Percentiles rank a stretch among this genome's conserved stretches.
Conservation (phyloP, 345 rosid species). For the sweet orange (Citrus sinensis) region DNA sequence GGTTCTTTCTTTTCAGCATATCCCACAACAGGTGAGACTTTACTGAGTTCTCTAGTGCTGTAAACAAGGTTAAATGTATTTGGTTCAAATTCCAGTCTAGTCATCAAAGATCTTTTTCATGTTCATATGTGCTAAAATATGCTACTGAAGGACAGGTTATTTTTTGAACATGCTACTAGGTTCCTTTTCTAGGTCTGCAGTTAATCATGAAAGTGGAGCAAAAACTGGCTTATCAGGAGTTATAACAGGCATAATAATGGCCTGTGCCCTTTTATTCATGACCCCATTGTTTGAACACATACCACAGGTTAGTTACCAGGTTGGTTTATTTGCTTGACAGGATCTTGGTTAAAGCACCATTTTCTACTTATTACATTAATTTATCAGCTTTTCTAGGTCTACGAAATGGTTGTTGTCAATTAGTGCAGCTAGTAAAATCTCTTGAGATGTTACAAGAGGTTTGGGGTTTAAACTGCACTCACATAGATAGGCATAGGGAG, state of each 20-base stretch:
- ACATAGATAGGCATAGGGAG: neutral
- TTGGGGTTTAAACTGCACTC: neutral
- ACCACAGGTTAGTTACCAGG: constrained; percentile 69
- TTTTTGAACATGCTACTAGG: constrained; percentile 49
- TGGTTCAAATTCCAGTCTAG: neutral
- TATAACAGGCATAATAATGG: constrained; percentile 74
- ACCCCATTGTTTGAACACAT: constrained; percentile 79
- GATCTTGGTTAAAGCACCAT: neutral
- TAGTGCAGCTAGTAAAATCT: neutral
- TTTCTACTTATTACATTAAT: neutral
- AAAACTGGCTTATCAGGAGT: constrained; percentile 88
- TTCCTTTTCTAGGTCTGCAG: constrained; percentile 98
- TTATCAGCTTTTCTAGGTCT: neutral
- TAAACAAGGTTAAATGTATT: constrained; percentile 2
- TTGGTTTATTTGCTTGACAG: neutral
- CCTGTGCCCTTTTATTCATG: constrained; percentile 83
- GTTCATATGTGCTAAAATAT: neutral
- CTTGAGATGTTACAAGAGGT: neutral
- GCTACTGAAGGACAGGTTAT: constrained; percentile 1
- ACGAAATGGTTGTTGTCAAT: neutral
- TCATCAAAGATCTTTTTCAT: neutral
- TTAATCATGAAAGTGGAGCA: constrained; percentile 94
- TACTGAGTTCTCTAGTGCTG: constrained; percentile 17
- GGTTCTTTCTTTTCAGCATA: constrained; percentile 91
- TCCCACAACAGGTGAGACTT: constrained; percentile 83